A percentile compares a stretch with the other conserved stretches of the same genome.
phyloP scores from a whole-genome alignment of 108 stramenopile species.

The Schizochytrium sp. region DNA sequence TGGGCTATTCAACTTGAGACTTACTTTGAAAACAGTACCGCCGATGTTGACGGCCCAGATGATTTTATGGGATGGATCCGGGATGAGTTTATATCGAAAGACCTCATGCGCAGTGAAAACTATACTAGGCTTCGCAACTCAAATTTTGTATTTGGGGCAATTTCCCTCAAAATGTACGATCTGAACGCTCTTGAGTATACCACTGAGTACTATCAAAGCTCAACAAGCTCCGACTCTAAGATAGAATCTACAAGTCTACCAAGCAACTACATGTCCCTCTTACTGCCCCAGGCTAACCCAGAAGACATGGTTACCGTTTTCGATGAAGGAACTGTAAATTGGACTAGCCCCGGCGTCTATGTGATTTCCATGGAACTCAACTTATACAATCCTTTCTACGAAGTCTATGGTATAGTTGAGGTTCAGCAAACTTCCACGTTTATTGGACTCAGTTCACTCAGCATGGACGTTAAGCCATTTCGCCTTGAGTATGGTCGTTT shows the following conservation, averaged over 20 bases:
- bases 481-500: constrained; percentile 32
- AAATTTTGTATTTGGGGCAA: neutral
- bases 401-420: constrained; percentile 25
- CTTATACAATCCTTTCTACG: constrained; percentile 40
- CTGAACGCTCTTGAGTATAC: constrained; percentile 9
- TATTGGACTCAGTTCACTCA: neutral
- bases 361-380: constrained; percentile 14
- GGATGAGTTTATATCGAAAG: neutral
- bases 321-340: neutral
- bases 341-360: neutral
- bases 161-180: constrained; percentile 9
- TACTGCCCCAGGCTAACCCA: neutral
- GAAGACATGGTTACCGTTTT: neutral
- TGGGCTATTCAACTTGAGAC: neutral
- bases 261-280: neutral
- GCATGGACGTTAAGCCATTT: neutral
- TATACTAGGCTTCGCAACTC: neutral
- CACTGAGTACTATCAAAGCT: neutral
- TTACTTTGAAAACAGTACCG: neutral
- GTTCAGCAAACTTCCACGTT: neutral
- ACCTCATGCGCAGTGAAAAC: neutral
- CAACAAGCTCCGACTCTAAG: neutral
- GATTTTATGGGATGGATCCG: constrained; percentile 14
- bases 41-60: constrained; percentile 20
- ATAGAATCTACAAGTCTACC: neutral